Evolutionary conservation across 768 basidiomycete genomes (phyloP).

Genomic region (Boletus rubescentipes): DNA sequence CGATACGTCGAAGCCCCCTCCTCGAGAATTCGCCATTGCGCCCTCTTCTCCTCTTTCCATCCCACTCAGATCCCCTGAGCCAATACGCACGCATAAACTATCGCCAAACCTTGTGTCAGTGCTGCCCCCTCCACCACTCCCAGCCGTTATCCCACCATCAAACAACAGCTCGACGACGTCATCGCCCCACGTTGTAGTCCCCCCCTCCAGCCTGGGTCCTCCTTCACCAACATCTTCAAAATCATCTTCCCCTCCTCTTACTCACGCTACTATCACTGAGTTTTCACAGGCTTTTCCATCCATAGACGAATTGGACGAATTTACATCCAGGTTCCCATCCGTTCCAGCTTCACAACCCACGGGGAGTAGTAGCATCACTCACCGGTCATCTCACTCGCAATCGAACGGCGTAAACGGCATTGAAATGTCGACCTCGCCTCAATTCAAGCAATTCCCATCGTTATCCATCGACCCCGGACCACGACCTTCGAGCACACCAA

Average conservation of each 20-base stretch:
- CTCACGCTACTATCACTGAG: slow-evolving; percentile 45
- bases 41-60: slow-evolving; percentile 31
- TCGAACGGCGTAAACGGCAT: slow-evolving; percentile 32
- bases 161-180: slow-evolving; percentile 36
- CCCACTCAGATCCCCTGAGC: slow-evolving; percentile 31
- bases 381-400: slow-evolving; percentile 22
- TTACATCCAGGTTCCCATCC: slow-evolving; percentile 47
- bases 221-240: slow-evolving; percentile 73
- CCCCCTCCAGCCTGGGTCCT: slow-evolving; percentile 69
- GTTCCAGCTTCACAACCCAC: slow-evolving; percentile 44
- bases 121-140: slow-evolving; percentile 20
- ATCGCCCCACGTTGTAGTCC: slow-evolving; percentile 66
- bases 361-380: slow-evolving; percentile 26
- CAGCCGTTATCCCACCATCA: slow-evolving; percentile 18
- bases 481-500: slow-evolving; percentile 70
- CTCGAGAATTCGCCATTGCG: slow-evolving; percentile 48
- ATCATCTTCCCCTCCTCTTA: slow-evolving; percentile 56
- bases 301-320: slow-evolving; percentile 72
- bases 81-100: slow-evolving; percentile 39
- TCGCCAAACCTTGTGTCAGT: slow-evolving; percentile 35
- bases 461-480: slow-evolving; percentile 47
- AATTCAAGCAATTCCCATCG: slow-evolving; percentile 37
- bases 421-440: slow-evolving; percentile 33
- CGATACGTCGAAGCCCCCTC: slow-evolving; percentile 54
- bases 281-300: slow-evolving; percentile 72